A percentile compares a stretch with the other conserved stretches of the same genome.
Conservation (phyloP, 768 basidiomycete species). For the Leccinum ochraceum region DNA sequence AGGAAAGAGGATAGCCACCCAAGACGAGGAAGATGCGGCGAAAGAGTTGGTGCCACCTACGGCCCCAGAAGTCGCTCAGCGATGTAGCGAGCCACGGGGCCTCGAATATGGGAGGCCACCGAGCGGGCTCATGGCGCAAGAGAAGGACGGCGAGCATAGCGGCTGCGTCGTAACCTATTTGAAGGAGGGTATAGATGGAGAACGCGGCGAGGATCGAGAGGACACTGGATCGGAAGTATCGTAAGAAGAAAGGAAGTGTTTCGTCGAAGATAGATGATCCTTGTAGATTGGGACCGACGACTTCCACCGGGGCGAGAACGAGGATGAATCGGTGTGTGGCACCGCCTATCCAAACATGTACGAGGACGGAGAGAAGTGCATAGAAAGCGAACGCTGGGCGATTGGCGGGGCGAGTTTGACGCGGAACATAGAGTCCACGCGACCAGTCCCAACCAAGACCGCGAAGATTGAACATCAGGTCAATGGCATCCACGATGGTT, state of each 20-base stretch:
- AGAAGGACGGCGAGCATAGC: slow-evolving; percentile 28
- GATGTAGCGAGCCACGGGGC: slow-evolving; percentile 39
- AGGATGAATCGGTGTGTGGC: slow-evolving; percentile 49
- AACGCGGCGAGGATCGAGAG: slow-evolving; percentile 46
- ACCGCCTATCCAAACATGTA: slow-evolving; percentile 45
- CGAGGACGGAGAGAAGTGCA: slow-evolving; percentile 36
- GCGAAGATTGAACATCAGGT: slow-evolving; percentile 54
- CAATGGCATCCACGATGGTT: slow-evolving; percentile 41
- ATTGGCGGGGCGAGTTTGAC: slow-evolving; percentile 43
- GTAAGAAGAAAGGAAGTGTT: slow-evolving; percentile 26
- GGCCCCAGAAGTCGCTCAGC: slow-evolving; percentile 38
- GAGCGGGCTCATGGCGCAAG: slow-evolving; percentile 28
- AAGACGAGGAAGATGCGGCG: slow-evolving; percentile 33
- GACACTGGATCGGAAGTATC: slow-evolving; percentile 41
- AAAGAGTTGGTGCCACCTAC: slow-evolving; percentile 40
- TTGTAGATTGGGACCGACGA: slow-evolving; percentile 21
- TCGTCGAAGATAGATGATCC: slow-evolving; percentile 35
- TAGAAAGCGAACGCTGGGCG: slow-evolving; percentile 38
- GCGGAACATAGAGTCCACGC: slow-evolving; percentile 26
- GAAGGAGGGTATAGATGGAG: slow-evolving; percentile 45
- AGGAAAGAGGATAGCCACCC: slow-evolving; percentile 32
- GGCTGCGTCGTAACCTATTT: slow-evolving; percentile 31
- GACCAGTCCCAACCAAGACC: slow-evolving; percentile 68
- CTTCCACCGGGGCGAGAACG: slow-evolving; percentile 41
- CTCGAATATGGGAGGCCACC: slow-evolving; percentile 37